A percentile compares a stretch with the other conserved stretches of the same genome.
Evolutionary conservation across 495 filamentous ascomycete genomes (phyloP).

Genomic region (Tuber calosporum): DNA sequence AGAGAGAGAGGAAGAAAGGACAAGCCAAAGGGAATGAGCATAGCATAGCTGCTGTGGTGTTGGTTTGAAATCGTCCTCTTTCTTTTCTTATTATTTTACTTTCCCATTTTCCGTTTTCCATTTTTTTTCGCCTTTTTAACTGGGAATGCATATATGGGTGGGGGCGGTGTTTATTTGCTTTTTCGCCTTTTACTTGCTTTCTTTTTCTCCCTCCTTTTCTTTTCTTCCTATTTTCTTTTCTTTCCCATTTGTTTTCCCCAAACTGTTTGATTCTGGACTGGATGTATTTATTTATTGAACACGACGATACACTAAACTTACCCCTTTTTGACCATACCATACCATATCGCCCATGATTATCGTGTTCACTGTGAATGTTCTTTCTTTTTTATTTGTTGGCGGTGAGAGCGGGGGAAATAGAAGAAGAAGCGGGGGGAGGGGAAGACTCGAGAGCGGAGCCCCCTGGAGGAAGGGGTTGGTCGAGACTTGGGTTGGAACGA

Average conservation of each 20-base stretch:
- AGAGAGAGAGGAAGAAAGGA: slow-evolving; percentile 9
- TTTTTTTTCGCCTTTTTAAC: slow-evolving; percentile 5
- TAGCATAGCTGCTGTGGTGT: slow-evolving; percentile 3
- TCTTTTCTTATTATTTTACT: slow-evolving; percentile 9
- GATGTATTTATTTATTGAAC: slow-evolving; percentile 7
- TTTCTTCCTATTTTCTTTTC: slow-evolving; percentile 11
- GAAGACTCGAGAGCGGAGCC: background rate
- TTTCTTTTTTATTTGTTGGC: background rate
- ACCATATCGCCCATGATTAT: background rate
- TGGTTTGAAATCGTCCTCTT: slow-evolving; percentile 11
- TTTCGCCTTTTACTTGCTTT: slow-evolving; percentile 4
- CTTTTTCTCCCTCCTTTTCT: slow-evolving; percentile 5
- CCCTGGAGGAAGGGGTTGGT: background rate
- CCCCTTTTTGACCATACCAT: background rate
- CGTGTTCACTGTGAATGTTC: background rate
- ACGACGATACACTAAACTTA: background rate
- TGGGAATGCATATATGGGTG: slow-evolving; percentile 12
- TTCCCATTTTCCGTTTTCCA: slow-evolving; percentile 14
- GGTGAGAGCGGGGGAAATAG: background rate
- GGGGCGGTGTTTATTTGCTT: slow-evolving; percentile 14
- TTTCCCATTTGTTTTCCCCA: slow-evolving; percentile 6
- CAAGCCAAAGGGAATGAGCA: slow-evolving; percentile 2
- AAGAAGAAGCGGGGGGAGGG: background rate
- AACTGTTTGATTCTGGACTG: slow-evolving; percentile 3
- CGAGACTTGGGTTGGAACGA: background rate